phyloP scores from a whole-genome alignment of 1,284 basidiomycete species.

The Veloporphyrellus conicus region DNA sequence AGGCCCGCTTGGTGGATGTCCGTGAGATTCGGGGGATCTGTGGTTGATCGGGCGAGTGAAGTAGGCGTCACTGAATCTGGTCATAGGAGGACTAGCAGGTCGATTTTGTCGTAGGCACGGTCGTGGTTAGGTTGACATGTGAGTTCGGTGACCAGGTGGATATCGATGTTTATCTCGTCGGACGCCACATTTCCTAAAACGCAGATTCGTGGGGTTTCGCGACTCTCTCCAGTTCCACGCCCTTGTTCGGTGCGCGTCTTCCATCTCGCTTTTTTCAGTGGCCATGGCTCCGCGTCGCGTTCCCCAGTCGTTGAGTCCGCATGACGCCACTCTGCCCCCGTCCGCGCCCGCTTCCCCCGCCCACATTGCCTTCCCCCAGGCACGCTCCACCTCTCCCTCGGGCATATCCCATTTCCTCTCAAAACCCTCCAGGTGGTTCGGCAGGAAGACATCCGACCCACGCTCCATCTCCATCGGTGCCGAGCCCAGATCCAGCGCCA shows the following conservation, averaged over 20 bases:
- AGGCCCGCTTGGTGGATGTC: constrained; percentile 28
- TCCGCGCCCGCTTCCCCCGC: constrained; percentile 28
- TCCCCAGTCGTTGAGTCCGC: constrained; percentile 27
- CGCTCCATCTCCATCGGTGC: constrained; percentile 31
- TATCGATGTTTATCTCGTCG: too few relatives aligned
- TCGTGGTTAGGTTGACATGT: too few relatives aligned
- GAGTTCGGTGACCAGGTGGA: too few relatives aligned
- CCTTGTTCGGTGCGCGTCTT: too few relatives aligned
- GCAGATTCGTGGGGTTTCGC: not conserved
- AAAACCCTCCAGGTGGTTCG: constrained; percentile 49
- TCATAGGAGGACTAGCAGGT: too few relatives aligned
- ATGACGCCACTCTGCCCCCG: constrained; percentile 19
- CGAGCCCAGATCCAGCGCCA: constrained; percentile 52
- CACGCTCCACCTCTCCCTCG: constrained; percentile 36
- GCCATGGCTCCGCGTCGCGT: constrained; percentile 25
- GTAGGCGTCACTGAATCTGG: too few relatives aligned
- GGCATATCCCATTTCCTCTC: constrained; percentile 43
- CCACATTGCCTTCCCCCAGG: constrained; percentile 25
- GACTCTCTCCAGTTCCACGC: constrained; percentile 15
- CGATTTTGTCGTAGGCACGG: too few relatives aligned
- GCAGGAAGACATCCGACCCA: constrained; percentile 38
- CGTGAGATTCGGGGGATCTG: too few relatives aligned
- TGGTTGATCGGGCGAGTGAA: too few relatives aligned
- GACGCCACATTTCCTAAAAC: constrained; percentile 25
- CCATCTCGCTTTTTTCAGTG: not conserved